phyloP scores from a whole-genome alignment of 768 basidiomycete species.

The Lanmaoa pseudosensibilis region DNA sequence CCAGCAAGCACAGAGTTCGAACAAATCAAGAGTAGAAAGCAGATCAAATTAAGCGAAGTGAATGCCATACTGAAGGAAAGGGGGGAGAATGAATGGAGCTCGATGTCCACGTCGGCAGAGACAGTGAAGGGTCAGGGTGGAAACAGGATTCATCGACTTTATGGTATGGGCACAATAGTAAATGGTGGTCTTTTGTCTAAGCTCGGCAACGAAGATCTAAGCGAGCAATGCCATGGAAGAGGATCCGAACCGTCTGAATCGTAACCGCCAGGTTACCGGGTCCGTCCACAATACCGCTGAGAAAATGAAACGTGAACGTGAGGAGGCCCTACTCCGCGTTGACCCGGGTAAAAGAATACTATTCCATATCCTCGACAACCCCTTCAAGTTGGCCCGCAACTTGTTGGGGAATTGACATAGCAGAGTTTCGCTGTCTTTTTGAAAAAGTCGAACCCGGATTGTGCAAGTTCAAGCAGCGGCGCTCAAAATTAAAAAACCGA shows the following conservation, averaged over 20 bases:
- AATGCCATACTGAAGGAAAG: conserved; percentile 12
- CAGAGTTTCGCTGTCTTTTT: too few species aligned
- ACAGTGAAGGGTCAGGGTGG: background rate
- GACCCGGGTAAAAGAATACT: too few species aligned
- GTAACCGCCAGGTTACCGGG: too few species aligned
- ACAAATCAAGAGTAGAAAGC: conserved; percentile 10
- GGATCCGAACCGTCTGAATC: background rate
- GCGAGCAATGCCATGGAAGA: background rate
- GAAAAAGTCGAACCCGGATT: background rate
- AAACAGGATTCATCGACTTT: conserved; percentile 2
- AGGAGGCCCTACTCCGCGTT: too few species aligned
- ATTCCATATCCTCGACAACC: too few species aligned
- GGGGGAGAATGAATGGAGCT: background rate
- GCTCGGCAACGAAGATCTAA: background rate
- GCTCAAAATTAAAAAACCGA: too few species aligned
- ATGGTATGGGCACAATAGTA: conserved; percentile 6
- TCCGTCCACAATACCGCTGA: too few species aligned
- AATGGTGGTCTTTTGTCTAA: background rate
- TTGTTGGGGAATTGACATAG: too few species aligned
- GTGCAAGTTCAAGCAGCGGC: too few species aligned
- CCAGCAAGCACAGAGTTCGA: conserved; percentile 9
- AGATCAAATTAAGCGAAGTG: background rate
- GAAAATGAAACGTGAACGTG: too few species aligned
- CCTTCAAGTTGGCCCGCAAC: too few species aligned
- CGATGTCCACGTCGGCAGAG: conserved; percentile 2